phyloP scores from a whole-genome alignment of 2,329 filamentous ascomycete species.

The Trichoderma breve region DNA sequence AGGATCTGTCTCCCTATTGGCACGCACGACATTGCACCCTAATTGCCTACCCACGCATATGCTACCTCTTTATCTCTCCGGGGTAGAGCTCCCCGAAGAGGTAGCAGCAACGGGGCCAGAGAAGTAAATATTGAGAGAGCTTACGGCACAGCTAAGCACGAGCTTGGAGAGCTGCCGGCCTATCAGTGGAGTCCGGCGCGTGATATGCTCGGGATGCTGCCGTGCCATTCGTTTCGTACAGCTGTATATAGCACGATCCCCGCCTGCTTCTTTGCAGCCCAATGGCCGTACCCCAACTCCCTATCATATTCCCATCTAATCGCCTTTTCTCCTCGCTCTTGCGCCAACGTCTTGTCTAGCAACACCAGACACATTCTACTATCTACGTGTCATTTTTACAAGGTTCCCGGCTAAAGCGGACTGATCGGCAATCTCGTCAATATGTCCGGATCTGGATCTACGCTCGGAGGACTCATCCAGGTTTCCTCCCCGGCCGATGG shows the following conservation, averaged over 20 bases:
- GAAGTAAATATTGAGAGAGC: neutral
- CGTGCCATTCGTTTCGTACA: conserved; percentile 1
- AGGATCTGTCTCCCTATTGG: neutral
- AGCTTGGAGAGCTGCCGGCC: neutral
- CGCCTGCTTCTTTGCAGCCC: conserved; percentile 9
- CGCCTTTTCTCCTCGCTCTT: conserved; percentile 6
- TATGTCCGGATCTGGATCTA: conserved; percentile 21
- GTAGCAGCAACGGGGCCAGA: neutral
- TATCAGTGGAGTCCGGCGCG: conserved; percentile 12
- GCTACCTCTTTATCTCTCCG: conserved; percentile 6
- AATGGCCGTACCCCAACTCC: conserved; percentile 1
- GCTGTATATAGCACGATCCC: conserved; percentile 14
- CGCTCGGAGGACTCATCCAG: conserved; percentile 22
- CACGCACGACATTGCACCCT: neutral
- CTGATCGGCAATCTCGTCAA: conserved; percentile 17
- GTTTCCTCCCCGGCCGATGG: conserved; percentile 28
- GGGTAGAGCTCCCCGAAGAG: neutral
- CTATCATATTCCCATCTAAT: conserved; percentile 5
- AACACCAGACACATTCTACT: neutral
- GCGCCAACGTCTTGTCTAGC: neutral
- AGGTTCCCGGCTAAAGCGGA: conserved; percentile 1
- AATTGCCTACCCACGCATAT: neutral
- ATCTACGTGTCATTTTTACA: neutral
- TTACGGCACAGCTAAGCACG: neutral
- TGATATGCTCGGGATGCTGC: conserved; percentile 15